A percentile compares a stretch with the other conserved stretches of the same genome.
Evolutionary conservation across 225 moss, liverwort and hornwort genomes (phyloP).

Genomic region (Ulota crispa): DNA sequence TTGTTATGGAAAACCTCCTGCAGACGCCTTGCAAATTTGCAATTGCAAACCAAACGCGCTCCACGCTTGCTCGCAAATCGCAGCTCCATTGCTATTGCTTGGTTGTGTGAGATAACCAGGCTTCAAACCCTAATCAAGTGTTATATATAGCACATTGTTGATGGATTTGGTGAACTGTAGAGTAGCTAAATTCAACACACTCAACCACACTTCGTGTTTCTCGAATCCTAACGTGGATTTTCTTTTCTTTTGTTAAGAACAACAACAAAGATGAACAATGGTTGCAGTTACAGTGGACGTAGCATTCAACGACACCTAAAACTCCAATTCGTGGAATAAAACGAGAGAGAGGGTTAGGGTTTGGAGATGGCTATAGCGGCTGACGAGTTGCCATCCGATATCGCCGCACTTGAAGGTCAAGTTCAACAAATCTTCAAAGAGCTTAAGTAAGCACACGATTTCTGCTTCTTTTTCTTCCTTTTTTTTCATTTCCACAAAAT

Average conservation of each 20-base stretch:
- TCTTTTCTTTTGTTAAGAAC: neutral
- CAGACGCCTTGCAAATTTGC: neutral
- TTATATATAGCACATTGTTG: neutral
- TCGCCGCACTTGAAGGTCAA: constrained; percentile 21
- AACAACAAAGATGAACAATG: neutral
- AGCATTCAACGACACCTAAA: too few species aligned
- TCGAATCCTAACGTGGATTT: neutral
- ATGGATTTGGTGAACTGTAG: neutral
- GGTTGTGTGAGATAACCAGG: neutral
- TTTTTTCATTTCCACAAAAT: neutral
- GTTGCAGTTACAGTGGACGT: neutral
- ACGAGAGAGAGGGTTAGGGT: constrained; percentile 21
- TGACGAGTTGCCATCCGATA: constrained; percentile 27
- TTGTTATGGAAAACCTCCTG: too few species aligned
- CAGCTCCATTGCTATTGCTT: neutral
- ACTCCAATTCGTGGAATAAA: too few species aligned
- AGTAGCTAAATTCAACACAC: neutral
- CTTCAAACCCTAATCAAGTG: neutral
- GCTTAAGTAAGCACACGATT: constrained; percentile 33
- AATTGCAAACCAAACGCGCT: neutral
- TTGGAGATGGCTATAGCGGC: constrained; percentile 17
- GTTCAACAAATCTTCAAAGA: constrained; percentile 36
- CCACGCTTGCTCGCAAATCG: neutral
- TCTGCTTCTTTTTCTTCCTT: too few species aligned
- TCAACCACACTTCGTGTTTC: neutral